phyloP scores from a whole-genome alignment of 2,329 filamentous ascomycete species.

The Venturia pyrina region DNA sequence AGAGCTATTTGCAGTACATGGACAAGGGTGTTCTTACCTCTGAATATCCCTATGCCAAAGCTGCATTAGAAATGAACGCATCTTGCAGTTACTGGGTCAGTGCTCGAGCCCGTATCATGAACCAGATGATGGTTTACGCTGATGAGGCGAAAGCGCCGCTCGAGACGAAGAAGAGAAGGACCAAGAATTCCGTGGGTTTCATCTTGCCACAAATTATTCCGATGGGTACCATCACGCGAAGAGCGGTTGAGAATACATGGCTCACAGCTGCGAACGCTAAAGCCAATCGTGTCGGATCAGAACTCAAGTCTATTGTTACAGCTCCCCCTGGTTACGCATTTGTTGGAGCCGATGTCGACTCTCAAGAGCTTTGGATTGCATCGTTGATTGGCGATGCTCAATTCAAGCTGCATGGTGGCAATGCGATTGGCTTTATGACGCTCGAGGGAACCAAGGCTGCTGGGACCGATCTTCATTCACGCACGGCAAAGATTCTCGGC shows the following conservation, averaged over 20 bases:
- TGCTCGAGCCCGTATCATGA: conserved; percentile 81
- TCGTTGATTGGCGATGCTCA: conserved; percentile 89
- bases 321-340: conserved; percentile 86
- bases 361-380: conserved; percentile 96
- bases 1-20: conserved; percentile 83
- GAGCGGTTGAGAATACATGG: conserved; percentile 97
- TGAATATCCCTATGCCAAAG: conserved; percentile 81
- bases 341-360: conserved; percentile 95
- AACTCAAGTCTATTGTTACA: conserved; percentile 92
- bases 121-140: conserved; percentile 90
- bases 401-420: conserved; percentile 90
- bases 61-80: conserved; percentile 95
- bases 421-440: conserved; percentile 98
- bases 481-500: conserved; percentile 82
- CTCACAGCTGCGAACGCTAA: conserved; percentile 96
- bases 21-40: conserved; percentile 82
- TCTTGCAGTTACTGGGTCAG: conserved; percentile 99
- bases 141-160: conserved; percentile 38
- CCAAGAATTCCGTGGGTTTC: conserved; percentile 50
- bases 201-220: conserved; percentile 94
- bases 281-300: conserved; percentile 87
- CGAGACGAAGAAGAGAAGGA: conserved; percentile 18
- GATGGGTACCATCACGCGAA: conserved; percentile 93
- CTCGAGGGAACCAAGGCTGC: conserved; percentile 90
- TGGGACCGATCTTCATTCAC: conserved; percentile 88